Conservation (phyloP, 1,139 yeast species). For the Candida frijolesensis region DNA sequence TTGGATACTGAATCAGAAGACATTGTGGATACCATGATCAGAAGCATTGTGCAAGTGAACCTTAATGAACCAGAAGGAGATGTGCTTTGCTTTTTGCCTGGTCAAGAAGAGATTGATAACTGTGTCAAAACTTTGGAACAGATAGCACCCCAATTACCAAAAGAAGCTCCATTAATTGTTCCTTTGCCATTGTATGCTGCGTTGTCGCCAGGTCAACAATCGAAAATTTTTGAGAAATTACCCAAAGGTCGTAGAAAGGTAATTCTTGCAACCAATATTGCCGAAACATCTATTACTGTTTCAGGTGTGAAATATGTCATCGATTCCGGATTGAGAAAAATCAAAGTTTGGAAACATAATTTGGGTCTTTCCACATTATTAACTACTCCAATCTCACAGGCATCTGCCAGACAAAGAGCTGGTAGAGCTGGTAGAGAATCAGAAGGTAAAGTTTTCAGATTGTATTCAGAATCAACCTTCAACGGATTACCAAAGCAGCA, state of each 20-base stretch:
- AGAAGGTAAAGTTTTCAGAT: constrained; percentile 96
- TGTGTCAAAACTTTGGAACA: constrained; percentile 84
- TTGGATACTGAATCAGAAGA: constrained; percentile 97
- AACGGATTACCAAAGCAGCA: constrained; percentile 94
- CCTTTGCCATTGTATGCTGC: constrained; percentile 96
- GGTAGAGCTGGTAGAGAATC: constrained; percentile 99
- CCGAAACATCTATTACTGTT: constrained; percentile 96
- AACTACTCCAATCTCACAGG: constrained; percentile 95
- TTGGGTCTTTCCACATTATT: constrained; percentile 91
- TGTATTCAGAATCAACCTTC: constrained; percentile 96
- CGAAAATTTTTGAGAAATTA: constrained; percentile 73
- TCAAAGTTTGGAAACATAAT: constrained; percentile 95
- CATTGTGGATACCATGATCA: constrained; percentile 89
- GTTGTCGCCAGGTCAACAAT: constrained; percentile 93
- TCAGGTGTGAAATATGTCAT: constrained; percentile 97
- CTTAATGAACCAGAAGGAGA: constrained; percentile 90
- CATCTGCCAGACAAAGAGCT: constrained; percentile 97
- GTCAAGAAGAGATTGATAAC: constrained; percentile 98
- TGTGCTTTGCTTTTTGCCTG: constrained; percentile 83
- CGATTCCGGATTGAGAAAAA: constrained; percentile 96
- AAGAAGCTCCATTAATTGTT: constrained; percentile 82
- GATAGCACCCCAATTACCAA: constrained; percentile 67
- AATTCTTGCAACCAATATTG: constrained; percentile 90
- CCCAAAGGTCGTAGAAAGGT: constrained; percentile 94
- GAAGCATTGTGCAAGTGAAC: constrained; percentile 94